These are phyloP conservation scores for Cinchona pubescens DNA, from an alignment of 257 asterid genomes.

Conservation along the genomic window DNA sequence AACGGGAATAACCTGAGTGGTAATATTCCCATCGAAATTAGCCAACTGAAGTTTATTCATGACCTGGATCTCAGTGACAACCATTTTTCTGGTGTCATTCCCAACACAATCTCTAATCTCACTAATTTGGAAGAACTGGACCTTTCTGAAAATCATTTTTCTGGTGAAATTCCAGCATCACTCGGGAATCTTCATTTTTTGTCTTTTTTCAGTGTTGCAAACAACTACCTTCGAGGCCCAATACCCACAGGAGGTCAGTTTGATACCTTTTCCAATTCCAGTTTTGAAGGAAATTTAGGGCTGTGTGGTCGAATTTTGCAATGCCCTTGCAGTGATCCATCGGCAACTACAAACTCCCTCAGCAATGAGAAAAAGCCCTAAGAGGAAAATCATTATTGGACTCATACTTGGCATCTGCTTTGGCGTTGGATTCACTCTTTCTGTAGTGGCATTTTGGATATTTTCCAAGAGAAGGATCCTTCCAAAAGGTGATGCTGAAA, in stretches of 20 bases:
- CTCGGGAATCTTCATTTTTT: slow-evolving; percentile 70
- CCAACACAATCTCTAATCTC: slow-evolving; percentile 68
- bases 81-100: slow-evolving; percentile 67
- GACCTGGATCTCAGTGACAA: slow-evolving; percentile 70
- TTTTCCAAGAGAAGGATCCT: slow-evolving; percentile 61
- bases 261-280: slow-evolving; percentile 66
- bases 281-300: slow-evolving; percentile 68
- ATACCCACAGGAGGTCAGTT: slow-evolving; percentile 89
- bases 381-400: slow-evolving; percentile 60
- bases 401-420: slow-evolving; percentile 67
- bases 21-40: slow-evolving; percentile 63
- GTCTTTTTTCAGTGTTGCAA: slow-evolving; percentile 80
- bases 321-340: slow-evolving; percentile 39
- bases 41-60: slow-evolving; percentile 64
- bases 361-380: slow-evolving; percentile 35
- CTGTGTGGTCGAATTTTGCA: slow-evolving; percentile 69
- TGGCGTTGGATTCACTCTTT: slow-evolving; percentile 48
- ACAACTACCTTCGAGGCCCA: slow-evolving; percentile 76
- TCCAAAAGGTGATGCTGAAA: slow-evolving; percentile 48
- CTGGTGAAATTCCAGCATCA: slow-evolving; percentile 79
- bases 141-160: slow-evolving; percentile 66
- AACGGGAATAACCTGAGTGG: slow-evolving; percentile 57
- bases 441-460: slow-evolving; percentile 60
- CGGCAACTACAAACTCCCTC: slow-evolving; percentile 26
- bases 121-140: slow-evolving; percentile 75